Evolutionary conservation across 805 yeast species (phyloP).

Genomic region (Ogataea saltuana): DNA sequence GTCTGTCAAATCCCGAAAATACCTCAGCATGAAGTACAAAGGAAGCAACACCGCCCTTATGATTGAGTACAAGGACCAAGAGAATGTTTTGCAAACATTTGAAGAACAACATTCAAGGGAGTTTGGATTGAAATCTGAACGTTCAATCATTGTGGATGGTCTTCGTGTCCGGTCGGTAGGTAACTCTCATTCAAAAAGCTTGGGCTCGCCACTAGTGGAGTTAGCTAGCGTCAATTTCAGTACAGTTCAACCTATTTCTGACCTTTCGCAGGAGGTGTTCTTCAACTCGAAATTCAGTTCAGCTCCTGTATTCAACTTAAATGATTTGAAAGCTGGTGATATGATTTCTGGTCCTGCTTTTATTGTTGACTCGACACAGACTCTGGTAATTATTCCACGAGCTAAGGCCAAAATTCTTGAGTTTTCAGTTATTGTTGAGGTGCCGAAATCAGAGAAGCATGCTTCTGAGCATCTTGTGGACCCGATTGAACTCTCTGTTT

Average conservation of each 20-base stretch:
- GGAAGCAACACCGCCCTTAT: conserved; percentile 87
- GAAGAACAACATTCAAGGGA: conserved; percentile 60
- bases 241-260: conserved; percentile 48
- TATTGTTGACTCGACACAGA: conserved; percentile 39
- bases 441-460: conserved; percentile 23
- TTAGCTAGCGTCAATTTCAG: conserved; percentile 21
- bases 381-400: conserved; percentile 37
- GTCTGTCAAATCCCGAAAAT: conserved; percentile 52
- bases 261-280: conserved; percentile 36
- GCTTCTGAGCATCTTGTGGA: conserved; percentile 43
- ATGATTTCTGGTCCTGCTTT: conserved; percentile 49
- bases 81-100: conserved; percentile 45
- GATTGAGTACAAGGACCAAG: conserved; percentile 40
- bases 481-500: conserved; percentile 46
- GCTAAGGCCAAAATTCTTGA: conserved; percentile 35
- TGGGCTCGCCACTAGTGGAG: conserved; percentile 7
- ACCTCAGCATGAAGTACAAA: conserved; percentile 73
- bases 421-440: conserved; percentile 34
- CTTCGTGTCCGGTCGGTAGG: conserved; percentile 73
- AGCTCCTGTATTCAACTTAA: conserved; percentile 56
- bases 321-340: conserved; percentile 52
- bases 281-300: conserved; percentile 43
- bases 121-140: conserved; percentile 64
- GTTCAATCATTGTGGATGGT: conserved; percentile 63
- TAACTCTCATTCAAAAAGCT: conserved; percentile 41